Evolutionary conservation across 2,329 filamentous ascomycete species (phyloP).

Genomic region (Aaosphaeria arxii): DNA sequence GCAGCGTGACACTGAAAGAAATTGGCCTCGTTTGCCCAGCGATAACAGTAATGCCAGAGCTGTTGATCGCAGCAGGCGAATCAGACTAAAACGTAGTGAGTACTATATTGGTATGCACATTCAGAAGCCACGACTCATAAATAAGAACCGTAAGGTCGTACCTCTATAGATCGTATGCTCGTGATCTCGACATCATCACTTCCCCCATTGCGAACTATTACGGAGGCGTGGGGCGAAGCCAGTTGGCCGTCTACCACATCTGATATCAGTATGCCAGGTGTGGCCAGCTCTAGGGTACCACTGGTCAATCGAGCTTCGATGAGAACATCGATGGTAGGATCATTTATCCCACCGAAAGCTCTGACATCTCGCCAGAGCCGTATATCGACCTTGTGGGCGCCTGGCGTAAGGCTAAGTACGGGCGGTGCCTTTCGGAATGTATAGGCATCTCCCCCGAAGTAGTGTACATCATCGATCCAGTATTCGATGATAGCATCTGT

Average conservation of each 20-base stretch:
- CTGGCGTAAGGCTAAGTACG: conserved; percentile 49
- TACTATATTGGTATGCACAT: neutral
- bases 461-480: conserved; percentile 50
- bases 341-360: conserved; percentile 51
- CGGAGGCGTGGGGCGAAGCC: conserved; percentile 47
- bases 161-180: conserved; percentile 23
- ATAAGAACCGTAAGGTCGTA: conserved; percentile 19
- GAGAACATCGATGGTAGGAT: conserved; percentile 44
- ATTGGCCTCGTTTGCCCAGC: conserved; percentile 44
- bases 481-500: conserved; percentile 52
- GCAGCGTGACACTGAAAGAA: conserved; percentile 31
- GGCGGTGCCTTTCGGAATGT: conserved; percentile 49
- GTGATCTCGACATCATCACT: conserved; percentile 32
- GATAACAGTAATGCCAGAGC: conserved; percentile 13
- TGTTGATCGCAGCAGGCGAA: neutral
- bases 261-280: conserved; percentile 44
- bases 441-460: conserved; percentile 59
- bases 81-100: conserved; percentile 12
- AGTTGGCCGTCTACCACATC: conserved; percentile 51
- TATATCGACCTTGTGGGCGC: conserved; percentile 51
- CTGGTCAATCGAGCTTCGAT: conserved; percentile 18
- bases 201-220: conserved; percentile 49
- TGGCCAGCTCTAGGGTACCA: conserved; percentile 29
- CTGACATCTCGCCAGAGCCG: conserved; percentile 57
- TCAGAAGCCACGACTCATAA: neutral